Evolutionary conservation across 805 yeast species (phyloP), one percentile per base, ranked within the genome.

Genomic region (Monosporozyma yasuniensis): DNA sequence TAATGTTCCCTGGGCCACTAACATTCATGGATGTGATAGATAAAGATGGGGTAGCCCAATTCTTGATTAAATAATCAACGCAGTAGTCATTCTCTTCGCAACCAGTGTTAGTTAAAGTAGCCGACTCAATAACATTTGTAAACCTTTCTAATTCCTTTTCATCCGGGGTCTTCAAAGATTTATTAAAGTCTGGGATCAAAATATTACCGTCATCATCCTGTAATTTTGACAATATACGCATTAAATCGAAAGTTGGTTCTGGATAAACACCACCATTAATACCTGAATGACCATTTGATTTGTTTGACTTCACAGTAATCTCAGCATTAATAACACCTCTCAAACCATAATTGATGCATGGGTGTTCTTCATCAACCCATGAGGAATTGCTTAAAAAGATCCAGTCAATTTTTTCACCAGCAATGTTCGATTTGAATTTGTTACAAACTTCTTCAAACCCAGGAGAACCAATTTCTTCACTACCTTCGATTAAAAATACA

Each of bases 251-350:
- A 0, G 95, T 82, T 2, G 99, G 97, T 59, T 91, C 99, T 50
- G 84, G 75, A 53, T 80, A 78, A 8, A 84, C 82, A 52, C 98
- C 98, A 47, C 99, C 99, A 68, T 89, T 95, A 9, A 93, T 93
- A 54, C 99, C 99, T 0, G 97, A 87, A 63, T 93, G 99, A 51
- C 95, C 72, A 65, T 93, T 97, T 1, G 95, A 95, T 52, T 75
- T 75, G 55, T 83, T 90, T 47, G 89, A 80, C 50, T 72, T 71
- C 10, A 93, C 74, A 34, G 79, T 79, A 2, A 93, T 77, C n/a
- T 81, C 73, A 1, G 87, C 84, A 66, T 89, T 85, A 22, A 93
- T 74, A 1, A 90, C 91, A 47, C 99, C 99, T 62, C 99, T 75
- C 50, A 93, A 72, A 0, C 99, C 99, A 67, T 91, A 93, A 62